Evolutionary conservation across 768 basidiomycete genomes (phyloP).

Genomic region (Tylopilus vinaceipallidus): DNA sequence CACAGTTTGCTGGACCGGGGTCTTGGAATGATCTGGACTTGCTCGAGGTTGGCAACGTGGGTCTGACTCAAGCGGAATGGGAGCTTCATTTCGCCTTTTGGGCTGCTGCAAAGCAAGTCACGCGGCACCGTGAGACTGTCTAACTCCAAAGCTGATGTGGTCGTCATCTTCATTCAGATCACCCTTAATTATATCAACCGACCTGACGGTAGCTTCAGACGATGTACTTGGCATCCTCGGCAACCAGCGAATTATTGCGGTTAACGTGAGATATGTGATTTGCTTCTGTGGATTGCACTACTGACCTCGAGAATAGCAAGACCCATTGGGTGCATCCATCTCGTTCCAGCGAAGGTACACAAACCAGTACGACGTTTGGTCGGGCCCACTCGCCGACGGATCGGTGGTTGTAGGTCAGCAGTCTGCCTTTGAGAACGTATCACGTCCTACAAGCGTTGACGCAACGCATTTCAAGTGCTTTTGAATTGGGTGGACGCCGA

Average conservation of each 20-base stretch:
- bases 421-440: not conserved
- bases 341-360: slow-evolving; percentile 10
- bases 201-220: not conserved
- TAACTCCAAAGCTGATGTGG: not conserved
- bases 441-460: not conserved
- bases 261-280: slow-evolving; percentile 2
- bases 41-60: slow-evolving; percentile 50
- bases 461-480: not conserved
- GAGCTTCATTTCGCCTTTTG: slow-evolving; percentile 12
- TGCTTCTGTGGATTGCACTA: not conserved
- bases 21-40: slow-evolving; percentile 52
- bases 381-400: slow-evolving; percentile 3
- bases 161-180: not conserved
- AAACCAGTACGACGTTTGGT: slow-evolving; percentile 8
- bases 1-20: slow-evolving; percentile 46
- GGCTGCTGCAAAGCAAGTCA: slow-evolving; percentile 11
- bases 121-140: not conserved
- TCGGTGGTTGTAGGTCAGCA: slow-evolving; percentile 5
- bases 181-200: slow-evolving; percentile 11
- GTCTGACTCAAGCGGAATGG: slow-evolving; percentile 32
- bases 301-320: slow-evolving; percentile 9
- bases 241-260: slow-evolving; percentile 5
- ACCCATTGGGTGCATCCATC: slow-evolving; percentile 8
- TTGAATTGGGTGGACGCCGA: slow-evolving; percentile 7
- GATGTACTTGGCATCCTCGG: slow-evolving; percentile 3